Percentiles rank a stretch among this genome's conserved stretches.
These are phyloP conservation scores for Williopsis jadinii DNA, from an alignment of 1,139 yeast species.

Conservation along the genomic window DNA sequence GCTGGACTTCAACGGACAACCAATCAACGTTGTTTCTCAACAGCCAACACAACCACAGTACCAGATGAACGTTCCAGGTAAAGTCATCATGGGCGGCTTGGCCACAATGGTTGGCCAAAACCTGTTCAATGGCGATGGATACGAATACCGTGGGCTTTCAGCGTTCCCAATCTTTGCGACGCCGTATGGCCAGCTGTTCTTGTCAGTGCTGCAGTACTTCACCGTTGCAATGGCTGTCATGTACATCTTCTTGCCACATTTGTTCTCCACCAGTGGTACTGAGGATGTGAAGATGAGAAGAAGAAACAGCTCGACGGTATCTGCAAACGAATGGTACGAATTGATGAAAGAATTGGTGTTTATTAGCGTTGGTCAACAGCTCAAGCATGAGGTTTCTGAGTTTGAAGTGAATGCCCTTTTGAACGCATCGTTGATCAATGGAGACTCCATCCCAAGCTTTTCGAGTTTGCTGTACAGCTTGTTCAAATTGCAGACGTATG, in stretches of 20 bases:
- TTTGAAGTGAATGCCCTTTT: conserved; percentile 9
- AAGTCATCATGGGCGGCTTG: conserved; percentile 27
- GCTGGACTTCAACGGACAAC: conserved; percentile 16
- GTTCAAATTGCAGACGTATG: conserved; percentile 15
- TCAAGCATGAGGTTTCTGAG: conserved; percentile 8
- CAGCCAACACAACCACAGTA: conserved; percentile 7
- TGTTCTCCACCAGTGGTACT: conserved; percentile 8
- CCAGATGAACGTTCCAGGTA: conserved; percentile 24
- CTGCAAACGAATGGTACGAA: conserved; percentile 17
- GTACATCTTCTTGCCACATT: conserved; percentile 13
- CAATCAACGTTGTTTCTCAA: conserved; percentile 20
- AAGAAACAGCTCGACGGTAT: neutral
- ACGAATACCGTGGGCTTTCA: conserved; percentile 25
- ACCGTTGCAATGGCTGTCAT: conserved; percentile 18
- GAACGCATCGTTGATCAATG: conserved; percentile 10
- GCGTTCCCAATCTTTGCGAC: conserved; percentile 27
- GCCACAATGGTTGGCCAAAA: conserved; percentile 26
- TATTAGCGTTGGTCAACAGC: conserved; percentile 14
- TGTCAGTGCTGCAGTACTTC: conserved; percentile 15
- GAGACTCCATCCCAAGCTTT: conserved; percentile 1
- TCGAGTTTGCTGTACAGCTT: conserved; percentile 8
- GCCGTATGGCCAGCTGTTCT: conserved; percentile 22
- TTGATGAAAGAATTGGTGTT: conserved; percentile 18
- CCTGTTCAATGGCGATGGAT: conserved; percentile 21
- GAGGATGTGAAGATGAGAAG: conserved; percentile 3